These are phyloP conservation scores for Arxiozyma slooffiae DNA, from an alignment of 1,139 yeast genomes.

Conservation along the genomic window DNA sequence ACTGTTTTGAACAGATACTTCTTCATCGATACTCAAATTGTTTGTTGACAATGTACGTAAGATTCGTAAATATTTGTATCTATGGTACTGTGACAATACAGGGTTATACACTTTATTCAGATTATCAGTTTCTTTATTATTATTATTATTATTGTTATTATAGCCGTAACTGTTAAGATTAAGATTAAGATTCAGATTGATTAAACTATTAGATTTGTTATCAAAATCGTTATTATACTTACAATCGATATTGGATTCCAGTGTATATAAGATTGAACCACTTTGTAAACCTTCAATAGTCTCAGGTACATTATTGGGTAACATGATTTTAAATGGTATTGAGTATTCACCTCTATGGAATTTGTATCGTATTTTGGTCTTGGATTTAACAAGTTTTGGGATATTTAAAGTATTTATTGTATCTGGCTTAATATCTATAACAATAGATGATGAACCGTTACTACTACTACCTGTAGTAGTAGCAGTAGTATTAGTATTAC, in stretches of 20 bases:
- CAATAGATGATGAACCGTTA: background rate
- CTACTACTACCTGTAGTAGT: too few species aligned
- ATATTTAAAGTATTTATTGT: background rate
- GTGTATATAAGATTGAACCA: conserved; percentile 47
- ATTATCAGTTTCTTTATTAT: background rate
- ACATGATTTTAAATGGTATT: conserved; percentile 46
- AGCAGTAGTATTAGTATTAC: background rate
- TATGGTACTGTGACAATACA: background rate
- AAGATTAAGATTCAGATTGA: conserved; percentile 3
- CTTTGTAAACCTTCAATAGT: conserved; percentile 57
- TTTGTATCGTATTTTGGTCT: conserved; percentile 29
- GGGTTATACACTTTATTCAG: conserved; percentile 6
- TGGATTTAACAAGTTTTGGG: background rate
- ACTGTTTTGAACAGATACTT: conserved; percentile 48
- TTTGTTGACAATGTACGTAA: conserved; percentile 47
- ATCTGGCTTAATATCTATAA: background rate
- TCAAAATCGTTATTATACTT: conserved; percentile 27
- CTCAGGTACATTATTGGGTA: conserved; percentile 56
- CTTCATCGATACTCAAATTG: conserved; percentile 43
- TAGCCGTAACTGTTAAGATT: conserved; percentile 2
- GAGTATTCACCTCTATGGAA: conserved; percentile 59
- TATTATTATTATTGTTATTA: conserved; percentile 6
- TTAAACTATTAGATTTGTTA: conserved; percentile 7
- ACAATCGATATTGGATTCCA: conserved; percentile 48
- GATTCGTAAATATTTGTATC: conserved; percentile 37